phyloP scores from a whole-genome alignment of 2,329 filamentous ascomycete species.

The Rhynchosporium graminicola region DNA sequence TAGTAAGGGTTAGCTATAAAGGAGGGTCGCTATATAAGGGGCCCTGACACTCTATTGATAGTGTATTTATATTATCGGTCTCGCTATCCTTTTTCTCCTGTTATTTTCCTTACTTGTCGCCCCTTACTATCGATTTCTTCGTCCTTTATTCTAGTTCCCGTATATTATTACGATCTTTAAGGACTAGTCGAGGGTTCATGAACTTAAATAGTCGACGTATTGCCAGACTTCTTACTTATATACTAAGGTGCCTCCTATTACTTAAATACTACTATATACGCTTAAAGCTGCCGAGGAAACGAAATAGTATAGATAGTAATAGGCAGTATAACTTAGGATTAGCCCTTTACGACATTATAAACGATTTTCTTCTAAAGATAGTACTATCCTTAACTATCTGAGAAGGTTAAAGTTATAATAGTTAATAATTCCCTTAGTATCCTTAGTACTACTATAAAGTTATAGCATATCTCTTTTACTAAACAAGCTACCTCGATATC shows the following conservation, averaged over 20 bases:
- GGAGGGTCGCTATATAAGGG: background rate
- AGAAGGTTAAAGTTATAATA: background rate
- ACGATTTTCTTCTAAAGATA: background rate
- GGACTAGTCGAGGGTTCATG: background rate
- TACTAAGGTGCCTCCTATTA: background rate
- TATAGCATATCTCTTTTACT: background rate
- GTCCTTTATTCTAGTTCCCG: slow-evolving; percentile 1
- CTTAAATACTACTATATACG: background rate
- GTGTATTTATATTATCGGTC: background rate
- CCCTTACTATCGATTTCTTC: slow-evolving; percentile 7
- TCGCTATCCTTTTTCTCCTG: slow-evolving; percentile 5
- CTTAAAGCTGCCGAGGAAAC: background rate
- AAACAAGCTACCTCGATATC: slow-evolving; percentile 5
- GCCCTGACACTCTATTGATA: background rate
- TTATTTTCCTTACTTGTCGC: background rate
- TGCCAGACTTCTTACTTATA: background rate
- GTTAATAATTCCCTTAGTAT: background rate
- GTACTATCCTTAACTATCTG: background rate
- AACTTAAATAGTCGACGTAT: background rate
- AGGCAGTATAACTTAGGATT: background rate
- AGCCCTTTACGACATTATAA: background rate
- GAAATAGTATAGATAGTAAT: slow-evolving; percentile 1
- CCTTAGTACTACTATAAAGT: slow-evolving; percentile 1
- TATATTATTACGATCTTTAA: background rate
- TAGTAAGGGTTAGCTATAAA: background rate